Percentiles rank a stretch among this genome's conserved stretches.
These are phyloP conservation scores for Claviceps sp. DNA, from an alignment of 2,329 filamentous ascomycete genomes.

Conservation along the genomic window DNA sequence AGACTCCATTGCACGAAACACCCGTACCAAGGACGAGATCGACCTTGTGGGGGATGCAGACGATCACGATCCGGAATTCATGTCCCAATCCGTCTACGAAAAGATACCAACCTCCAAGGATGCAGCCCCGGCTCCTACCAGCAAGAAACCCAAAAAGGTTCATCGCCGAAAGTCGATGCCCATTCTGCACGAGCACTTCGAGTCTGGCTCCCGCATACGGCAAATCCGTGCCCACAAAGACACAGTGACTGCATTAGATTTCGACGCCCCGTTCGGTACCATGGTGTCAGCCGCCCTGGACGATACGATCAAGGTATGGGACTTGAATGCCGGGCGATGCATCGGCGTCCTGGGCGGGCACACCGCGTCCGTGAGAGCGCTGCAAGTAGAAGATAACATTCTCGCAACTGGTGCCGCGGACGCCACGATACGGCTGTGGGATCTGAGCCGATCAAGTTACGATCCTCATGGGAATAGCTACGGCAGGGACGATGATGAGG, in stretches of 20 bases:
- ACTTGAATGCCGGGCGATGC: slow-evolving; percentile 83
- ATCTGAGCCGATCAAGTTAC: slow-evolving; percentile 79
- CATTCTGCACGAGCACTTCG: slow-evolving; percentile 88
- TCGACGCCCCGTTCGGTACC: slow-evolving; percentile 93
- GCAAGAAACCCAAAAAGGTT: slow-evolving; percentile 36
- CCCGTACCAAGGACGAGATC: slow-evolving; percentile 38
- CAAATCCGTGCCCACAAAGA: slow-evolving; percentile 84
- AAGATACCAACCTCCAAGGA: slow-evolving; percentile 55
- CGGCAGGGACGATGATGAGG: slow-evolving; percentile 40
- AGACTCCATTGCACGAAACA: slow-evolving; percentile 39
- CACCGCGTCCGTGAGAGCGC: slow-evolving; percentile 77
- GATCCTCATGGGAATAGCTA: slow-evolving; percentile 53
- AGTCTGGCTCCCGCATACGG: slow-evolving; percentile 75
- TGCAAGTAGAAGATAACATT: slow-evolving; percentile 93
- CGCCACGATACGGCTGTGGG: slow-evolving; percentile 89
- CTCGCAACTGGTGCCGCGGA: slow-evolving; percentile 91
- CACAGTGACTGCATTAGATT: slow-evolving; percentile 79
- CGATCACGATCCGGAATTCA: slow-evolving; percentile 50
- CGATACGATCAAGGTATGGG: slow-evolving; percentile 92
- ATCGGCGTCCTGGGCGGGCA: slow-evolving; percentile 88
- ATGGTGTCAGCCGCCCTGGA: slow-evolving; percentile 87
- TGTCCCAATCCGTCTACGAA: slow-evolving; percentile 96
- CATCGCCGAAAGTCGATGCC: slow-evolving; percentile 75
- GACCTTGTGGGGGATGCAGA: slow-evolving; percentile 38
- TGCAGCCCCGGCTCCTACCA: slow-evolving; percentile 25